Evolutionary conservation across 192 early-diverging fungal species (phyloP).

Genomic region (Piromyces finnis): DNA sequence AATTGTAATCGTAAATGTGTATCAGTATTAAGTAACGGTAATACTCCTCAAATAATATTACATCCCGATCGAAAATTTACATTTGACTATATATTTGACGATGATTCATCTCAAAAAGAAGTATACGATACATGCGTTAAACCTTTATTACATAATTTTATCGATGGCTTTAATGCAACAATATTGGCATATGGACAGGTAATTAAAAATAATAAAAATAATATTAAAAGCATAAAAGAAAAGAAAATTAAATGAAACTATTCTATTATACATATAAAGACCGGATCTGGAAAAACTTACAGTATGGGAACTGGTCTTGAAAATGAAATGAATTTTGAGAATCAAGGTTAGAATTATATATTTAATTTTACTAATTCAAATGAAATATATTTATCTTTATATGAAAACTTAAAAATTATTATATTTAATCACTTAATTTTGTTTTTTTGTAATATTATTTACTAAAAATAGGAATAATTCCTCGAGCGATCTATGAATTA

Average conservation of each 20-base stretch:
- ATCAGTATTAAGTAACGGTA: not conserved
- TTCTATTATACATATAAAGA: conserved; percentile 54
- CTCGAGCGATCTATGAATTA: not conserved
- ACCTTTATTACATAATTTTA: conserved; percentile 41
- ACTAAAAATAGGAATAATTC: not conserved
- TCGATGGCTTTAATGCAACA: conserved; percentile 87
- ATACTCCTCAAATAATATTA: conserved; percentile 34
- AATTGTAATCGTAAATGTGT: conserved; percentile 39
- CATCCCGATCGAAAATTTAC: conserved; percentile 44
- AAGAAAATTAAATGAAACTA: not conserved
- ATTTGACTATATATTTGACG: conserved; percentile 49
- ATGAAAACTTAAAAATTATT: too few relatives aligned
- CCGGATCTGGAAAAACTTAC: conserved; percentile 85
- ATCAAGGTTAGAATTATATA: not conserved
- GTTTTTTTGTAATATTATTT: not conserved
- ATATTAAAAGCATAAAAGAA: too few relatives aligned
- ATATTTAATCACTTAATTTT: too few relatives aligned
- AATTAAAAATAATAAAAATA: not conserved
- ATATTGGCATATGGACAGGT: conserved; percentile 59
- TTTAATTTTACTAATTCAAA: too few relatives aligned
- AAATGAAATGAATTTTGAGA: conserved; percentile 3
- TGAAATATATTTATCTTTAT: too few relatives aligned
- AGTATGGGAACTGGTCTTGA: conserved; percentile 75
- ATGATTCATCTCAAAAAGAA: conserved; percentile 23
- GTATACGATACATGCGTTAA: conserved; percentile 38